A percentile compares a stretch with the other conserved stretches of the same genome.
These are phyloP conservation scores for Candida pini DNA, from an alignment of 805 yeast genomes.

Conservation along the genomic window DNA sequence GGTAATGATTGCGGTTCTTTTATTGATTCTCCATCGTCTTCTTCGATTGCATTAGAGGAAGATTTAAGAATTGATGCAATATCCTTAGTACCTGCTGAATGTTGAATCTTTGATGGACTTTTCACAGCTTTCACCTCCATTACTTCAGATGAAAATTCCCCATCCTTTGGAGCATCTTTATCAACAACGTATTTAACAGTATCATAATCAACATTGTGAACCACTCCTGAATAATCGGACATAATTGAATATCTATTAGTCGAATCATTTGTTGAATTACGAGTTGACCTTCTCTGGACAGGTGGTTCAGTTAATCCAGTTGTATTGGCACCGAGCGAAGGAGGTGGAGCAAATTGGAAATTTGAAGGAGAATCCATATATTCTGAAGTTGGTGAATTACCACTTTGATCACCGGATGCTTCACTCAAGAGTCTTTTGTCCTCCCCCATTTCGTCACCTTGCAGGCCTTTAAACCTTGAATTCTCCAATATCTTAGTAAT, in stretches of 20 bases:
- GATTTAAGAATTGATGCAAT: slow-evolving; percentile 8
- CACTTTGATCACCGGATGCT: no score
- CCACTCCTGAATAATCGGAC: slow-evolving; percentile 33
- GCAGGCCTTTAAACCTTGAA: no score
- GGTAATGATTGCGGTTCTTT: slow-evolving; percentile 15
- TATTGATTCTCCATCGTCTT: slow-evolving; percentile 19
- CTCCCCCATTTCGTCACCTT: no score
- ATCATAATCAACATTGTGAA: slow-evolving; percentile 32
- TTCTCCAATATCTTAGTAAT: no score
- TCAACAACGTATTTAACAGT: slow-evolving; percentile 28
- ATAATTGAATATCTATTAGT: slow-evolving; percentile 27
- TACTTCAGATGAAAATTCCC: slow-evolving; percentile 10
- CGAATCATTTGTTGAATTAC: slow-evolving; percentile 7
- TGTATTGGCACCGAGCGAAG: no score
- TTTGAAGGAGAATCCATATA: no score
- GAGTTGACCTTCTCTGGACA: slow-evolving; percentile 1
- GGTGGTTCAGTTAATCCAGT: no score
- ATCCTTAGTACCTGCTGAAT: slow-evolving; percentile 11
- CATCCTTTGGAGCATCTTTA: slow-evolving; percentile 8
- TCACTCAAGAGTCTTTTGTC: no score
- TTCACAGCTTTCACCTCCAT: slow-evolving; percentile 16
- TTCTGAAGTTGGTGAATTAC: no score
- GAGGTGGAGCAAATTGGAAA: not conserved
- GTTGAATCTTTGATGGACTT: slow-evolving; percentile 10
- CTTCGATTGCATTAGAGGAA: slow-evolving; percentile 14